phyloP scores from a whole-genome alignment of 441 rosid genomes.

The Flueggea neowawraea region DNA sequence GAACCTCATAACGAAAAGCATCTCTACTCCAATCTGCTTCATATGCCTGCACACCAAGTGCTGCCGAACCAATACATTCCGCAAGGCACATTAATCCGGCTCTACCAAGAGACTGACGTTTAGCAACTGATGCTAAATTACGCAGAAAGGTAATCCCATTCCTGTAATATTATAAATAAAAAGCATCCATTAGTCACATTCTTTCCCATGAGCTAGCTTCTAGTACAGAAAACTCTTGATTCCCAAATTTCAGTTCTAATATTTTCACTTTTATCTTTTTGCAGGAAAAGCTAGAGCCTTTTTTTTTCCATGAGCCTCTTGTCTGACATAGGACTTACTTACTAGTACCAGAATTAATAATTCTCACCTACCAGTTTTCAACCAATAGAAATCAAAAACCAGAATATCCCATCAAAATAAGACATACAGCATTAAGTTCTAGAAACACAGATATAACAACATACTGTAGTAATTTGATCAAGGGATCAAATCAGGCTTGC shows the following conservation, averaged over 20 bases:
- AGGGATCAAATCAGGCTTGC: too few species aligned
- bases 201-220: background rate
- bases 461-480: too few species aligned
- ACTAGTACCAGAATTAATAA: background rate
- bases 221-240: too few species aligned
- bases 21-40: conserved; percentile 27
- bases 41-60: conserved; percentile 36
- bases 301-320: too few species aligned
- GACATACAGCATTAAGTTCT: too few species aligned
- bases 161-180: conserved; percentile 42
- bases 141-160: conserved; percentile 49
- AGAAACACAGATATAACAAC: too few species aligned
- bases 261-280: background rate
- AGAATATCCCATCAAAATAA: background rate
- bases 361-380: background rate
- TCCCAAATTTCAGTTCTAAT: background rate
- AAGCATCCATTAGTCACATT: conserved; percentile 16
- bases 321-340: too few species aligned
- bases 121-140: conserved; percentile 69
- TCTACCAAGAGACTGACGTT: conserved; percentile 77
- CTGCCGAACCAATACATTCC: conserved; percentile 76
- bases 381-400: background rate
- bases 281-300: too few species aligned
- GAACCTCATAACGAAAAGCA: conserved; percentile 23
- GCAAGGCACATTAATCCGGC: conserved; percentile 90